Evolutionary conservation across 2,329 filamentous ascomycete genomes (phyloP), one percentile per base, ranked within the genome.

Genomic region (Aspergillus intermedius): DNA sequence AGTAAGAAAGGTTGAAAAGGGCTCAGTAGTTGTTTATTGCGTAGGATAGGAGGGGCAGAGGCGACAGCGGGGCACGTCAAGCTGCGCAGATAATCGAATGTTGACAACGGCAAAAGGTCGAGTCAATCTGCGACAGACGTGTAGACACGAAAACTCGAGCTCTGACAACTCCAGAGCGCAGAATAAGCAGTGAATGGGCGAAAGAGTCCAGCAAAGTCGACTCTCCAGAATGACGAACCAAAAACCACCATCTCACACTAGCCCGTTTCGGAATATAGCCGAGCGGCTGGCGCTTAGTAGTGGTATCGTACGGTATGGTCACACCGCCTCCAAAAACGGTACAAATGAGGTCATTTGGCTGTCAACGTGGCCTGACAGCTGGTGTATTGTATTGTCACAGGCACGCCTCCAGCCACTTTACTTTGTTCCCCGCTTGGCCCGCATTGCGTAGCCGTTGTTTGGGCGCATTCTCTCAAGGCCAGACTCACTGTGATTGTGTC

Each of bases 381-480:
- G 21, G 30, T 44, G 57, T 64, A 51, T 42, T 35, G 61, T 66
- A 64, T 51, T 54, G 62, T 66, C 51, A 65, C 58, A 57, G 52
- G 54, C 43, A 53, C 53, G 50, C 53, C 56, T 52, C 54, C 58
- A 53, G 57, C 56, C 58, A 56, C 37, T 54, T 50, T 30, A 30
- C 25, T 28, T 28, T 28, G 25, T 58, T 58, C 59, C 59, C 55
- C 61, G 60, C 60, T 58, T 54, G 53, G 25, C 25, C 25, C 53
- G 49, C 42, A 44, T 32, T 40, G 17, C 37, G 37, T 40, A 15
- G 37, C 17, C 19, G 37, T 19, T 19, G 10, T 19, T 40, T n/a
- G 15, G 17, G 17, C 13, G 13, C 34, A 35, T 35, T 22, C 21
- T 22, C 21, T 5, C 21, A 22, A 22, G 21, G 21, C 21, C 21